Evolutionary conservation across 1,284 basidiomycete genomes (phyloP).

Genomic region (Puccinia horiana): DNA sequence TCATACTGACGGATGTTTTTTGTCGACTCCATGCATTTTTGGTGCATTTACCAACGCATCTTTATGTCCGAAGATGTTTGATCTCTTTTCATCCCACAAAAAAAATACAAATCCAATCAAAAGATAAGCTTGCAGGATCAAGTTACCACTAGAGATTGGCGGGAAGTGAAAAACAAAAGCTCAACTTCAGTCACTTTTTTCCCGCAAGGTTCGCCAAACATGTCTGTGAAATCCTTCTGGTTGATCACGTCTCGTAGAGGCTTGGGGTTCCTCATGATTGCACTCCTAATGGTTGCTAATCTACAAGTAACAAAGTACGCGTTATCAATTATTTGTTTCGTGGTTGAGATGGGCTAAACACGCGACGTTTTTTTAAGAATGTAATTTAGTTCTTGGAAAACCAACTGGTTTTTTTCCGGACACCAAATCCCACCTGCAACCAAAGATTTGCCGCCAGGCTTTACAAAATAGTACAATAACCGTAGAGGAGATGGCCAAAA

Average conservation of each 20-base stretch:
- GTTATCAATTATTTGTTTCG: conserved; percentile 46
- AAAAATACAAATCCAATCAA: background rate
- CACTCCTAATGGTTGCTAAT: conserved; percentile 12
- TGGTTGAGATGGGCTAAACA: conserved; percentile 52
- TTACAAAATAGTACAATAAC: conserved; percentile 49
- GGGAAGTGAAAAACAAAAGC: background rate
- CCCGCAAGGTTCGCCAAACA: conserved; percentile 54
- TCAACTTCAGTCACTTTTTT: conserved; percentile 12
- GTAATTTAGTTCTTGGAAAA: conserved; percentile 53
- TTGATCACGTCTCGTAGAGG: conserved; percentile 54
- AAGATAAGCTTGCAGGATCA: too few relatives aligned
- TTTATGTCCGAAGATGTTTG: conserved; percentile 32
- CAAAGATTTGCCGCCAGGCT: conserved; percentile 53
- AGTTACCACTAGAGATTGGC: background rate
- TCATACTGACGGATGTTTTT: conserved; percentile 30
- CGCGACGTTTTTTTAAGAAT: conserved; percentile 41
- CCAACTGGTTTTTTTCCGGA: conserved; percentile 55
- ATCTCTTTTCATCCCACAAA: background rate
- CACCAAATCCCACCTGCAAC: conserved; percentile 58
- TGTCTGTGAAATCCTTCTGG: conserved; percentile 54
- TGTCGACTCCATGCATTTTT: conserved; percentile 25
- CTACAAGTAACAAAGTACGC: background rate
- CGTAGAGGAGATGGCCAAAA: conserved; percentile 29
- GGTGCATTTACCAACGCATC: conserved; percentile 28
- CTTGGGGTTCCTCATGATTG: conserved; percentile 49